Evolutionary conservation across 495 filamentous ascomycete species (phyloP).

Genomic region (Parathielavia hyrcaniae): DNA sequence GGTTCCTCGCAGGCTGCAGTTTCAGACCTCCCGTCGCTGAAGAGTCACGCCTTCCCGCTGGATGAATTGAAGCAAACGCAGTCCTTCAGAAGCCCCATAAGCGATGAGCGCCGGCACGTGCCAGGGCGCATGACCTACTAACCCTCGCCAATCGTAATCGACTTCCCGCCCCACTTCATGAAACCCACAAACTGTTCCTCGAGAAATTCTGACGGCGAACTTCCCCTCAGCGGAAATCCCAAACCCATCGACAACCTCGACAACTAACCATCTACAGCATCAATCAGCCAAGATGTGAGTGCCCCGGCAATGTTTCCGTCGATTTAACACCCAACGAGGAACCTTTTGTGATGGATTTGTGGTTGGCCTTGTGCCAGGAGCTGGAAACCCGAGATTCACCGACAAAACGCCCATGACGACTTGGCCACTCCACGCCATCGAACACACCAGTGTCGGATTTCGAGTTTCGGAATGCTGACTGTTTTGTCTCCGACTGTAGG

Average conservation of each 20-base stretch:
- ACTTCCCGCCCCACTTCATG: slow-evolving; percentile 19
- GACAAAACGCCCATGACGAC: slow-evolving; percentile 11
- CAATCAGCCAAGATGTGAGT: slow-evolving; percentile 53
- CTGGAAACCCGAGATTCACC: slow-evolving; percentile 2
- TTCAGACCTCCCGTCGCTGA: no score
- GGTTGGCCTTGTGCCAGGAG: slow-evolving; percentile 8
- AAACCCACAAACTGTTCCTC: slow-evolving; percentile 38
- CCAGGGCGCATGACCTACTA: slow-evolving; percentile 25
- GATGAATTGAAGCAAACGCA: no score
- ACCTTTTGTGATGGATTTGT: slow-evolving; percentile 12
- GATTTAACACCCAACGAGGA: slow-evolving; percentile 8
- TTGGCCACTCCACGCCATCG: neutral
- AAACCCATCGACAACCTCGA: slow-evolving; percentile 39
- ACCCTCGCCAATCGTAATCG: slow-evolving; percentile 33
- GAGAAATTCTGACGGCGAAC: slow-evolving; percentile 37
- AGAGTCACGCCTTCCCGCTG: no score
- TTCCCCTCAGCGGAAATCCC: slow-evolving; percentile 39
- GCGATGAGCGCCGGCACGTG: slow-evolving; percentile 12
- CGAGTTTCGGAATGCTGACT: slow-evolving; percentile 32
- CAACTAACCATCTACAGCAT: slow-evolving; percentile 41
- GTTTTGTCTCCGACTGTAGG: slow-evolving; percentile 49
- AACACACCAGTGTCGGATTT: neutral
- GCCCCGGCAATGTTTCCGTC: slow-evolving; percentile 13
- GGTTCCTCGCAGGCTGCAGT: neutral
- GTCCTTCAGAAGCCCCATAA: no score